A percentile compares a stretch with the other conserved stretches of the same genome.
These are phyloP conservation scores for Coemansia sp. DNA, from an alignment of 192 early-diverging fungal genomes.

Conservation along the genomic window DNA sequence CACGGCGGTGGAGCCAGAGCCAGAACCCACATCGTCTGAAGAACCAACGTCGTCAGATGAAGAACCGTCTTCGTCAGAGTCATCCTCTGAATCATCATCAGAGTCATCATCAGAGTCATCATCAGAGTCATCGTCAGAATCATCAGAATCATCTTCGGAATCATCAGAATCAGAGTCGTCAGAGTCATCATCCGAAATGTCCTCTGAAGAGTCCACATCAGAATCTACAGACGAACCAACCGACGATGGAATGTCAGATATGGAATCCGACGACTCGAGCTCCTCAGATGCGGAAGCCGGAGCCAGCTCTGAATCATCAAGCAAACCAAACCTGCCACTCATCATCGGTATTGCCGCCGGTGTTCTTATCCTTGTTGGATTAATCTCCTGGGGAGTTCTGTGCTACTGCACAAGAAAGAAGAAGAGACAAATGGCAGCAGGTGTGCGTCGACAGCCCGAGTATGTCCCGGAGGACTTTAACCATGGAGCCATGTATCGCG, in stretches of 20 bases:
- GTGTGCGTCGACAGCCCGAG: not conserved
- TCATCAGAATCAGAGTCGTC: not conserved
- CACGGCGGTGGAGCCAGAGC: not conserved
- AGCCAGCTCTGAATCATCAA: not conserved
- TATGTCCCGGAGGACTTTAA: not conserved
- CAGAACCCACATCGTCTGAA: not conserved
- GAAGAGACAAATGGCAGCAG: not conserved
- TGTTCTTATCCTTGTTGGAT: slow-evolving; percentile 15
- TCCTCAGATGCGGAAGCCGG: not conserved
- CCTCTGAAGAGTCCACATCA: not conserved
- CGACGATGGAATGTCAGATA: not conserved
- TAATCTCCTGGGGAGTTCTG: slow-evolving; percentile 29
- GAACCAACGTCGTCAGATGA: not conserved
- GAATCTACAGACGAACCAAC: slow-evolving; percentile 8
- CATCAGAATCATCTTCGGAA: slow-evolving; percentile 5
- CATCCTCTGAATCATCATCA: not conserved
- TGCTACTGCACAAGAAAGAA: slow-evolving; percentile 26
- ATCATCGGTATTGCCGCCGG: slow-evolving; percentile 15
- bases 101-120: not conserved
- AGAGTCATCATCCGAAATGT: not conserved
- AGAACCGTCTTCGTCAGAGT: not conserved
- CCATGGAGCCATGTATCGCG: not conserved
- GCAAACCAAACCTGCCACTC: slow-evolving; percentile 1
- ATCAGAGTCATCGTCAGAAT: slow-evolving; percentile 2
- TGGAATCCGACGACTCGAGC: slow-evolving; percentile 4